phyloP scores from a whole-genome alignment of 805 yeast genomes.

The Zygosaccharomyces lentus region DNA sequence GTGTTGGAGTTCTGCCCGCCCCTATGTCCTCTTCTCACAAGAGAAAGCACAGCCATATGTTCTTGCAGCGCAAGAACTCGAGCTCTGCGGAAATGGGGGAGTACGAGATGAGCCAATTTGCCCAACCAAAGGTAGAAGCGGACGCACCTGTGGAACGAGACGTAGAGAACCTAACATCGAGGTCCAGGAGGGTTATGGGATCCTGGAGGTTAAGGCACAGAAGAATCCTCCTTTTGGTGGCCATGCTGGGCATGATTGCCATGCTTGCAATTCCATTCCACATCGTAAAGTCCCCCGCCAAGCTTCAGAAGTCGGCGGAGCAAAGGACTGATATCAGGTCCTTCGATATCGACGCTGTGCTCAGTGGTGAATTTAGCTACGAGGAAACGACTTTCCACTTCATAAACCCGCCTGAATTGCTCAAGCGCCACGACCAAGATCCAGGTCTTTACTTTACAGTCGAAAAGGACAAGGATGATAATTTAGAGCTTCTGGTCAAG shows the following conservation, averaged over 20 bases:
- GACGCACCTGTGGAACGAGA: background rate
- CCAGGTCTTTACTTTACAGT: constrained; percentile 41
- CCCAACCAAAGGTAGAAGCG: background rate
- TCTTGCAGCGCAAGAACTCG: constrained; percentile 27
- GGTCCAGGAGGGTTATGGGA: background rate
- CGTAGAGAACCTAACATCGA: background rate
- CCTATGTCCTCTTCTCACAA: constrained; percentile 20
- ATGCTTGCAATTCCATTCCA: background rate
- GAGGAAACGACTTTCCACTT: constrained; percentile 24
- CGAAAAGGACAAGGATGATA: constrained; percentile 13
- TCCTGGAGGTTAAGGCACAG: background rate
- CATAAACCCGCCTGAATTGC: constrained; percentile 24
- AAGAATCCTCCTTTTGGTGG: background rate
- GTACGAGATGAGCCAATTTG: constrained; percentile 6
- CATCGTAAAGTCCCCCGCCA: background rate
- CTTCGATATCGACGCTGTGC: constrained; percentile 13
- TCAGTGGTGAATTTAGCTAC: constrained; percentile 27
- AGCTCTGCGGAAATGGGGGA: constrained; percentile 22
- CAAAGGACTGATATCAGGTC: background rate
- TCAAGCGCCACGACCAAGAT: constrained; percentile 34
- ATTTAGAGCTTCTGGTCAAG: constrained; percentile 25
- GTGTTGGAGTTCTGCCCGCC: background rate
- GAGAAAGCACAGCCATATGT: constrained; percentile 31
- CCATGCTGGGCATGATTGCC: background rate
- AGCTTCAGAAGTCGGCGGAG: background rate